Conservation (phyloP, 2,329 filamentous ascomycete species). For the Aureobasidium vineae region DNA sequence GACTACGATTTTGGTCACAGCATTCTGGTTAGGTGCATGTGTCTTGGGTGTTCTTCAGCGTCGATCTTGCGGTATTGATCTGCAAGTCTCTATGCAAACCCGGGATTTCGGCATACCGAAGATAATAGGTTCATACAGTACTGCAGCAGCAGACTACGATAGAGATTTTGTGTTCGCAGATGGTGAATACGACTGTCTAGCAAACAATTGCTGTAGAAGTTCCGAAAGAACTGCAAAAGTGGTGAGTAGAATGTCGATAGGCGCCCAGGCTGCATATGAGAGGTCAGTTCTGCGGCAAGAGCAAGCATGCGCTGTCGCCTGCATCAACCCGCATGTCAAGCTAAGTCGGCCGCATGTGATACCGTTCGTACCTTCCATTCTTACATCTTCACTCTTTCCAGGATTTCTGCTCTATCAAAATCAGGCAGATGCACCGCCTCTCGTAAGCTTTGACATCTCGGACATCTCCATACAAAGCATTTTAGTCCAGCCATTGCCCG, state of each 20-base stretch:
- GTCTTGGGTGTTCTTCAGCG: background rate
- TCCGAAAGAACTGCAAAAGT: background rate
- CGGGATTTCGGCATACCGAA: background rate
- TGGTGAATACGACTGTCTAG: background rate
- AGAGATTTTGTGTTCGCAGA: background rate
- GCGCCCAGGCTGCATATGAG: conserved; percentile 2
- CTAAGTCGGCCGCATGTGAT: background rate
- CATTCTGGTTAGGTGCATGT: background rate
- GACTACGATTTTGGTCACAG: background rate
- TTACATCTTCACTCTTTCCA: background rate
- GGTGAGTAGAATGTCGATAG: background rate
- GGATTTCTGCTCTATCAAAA: background rate
- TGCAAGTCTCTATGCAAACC: background rate
- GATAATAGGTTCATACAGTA: background rate
- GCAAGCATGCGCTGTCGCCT: conserved; percentile 13
- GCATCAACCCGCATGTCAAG: conserved; percentile 10
- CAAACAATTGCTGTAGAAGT: background rate
- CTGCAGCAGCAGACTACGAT: background rate
- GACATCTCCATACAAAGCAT: background rate
- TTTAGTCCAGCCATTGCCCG: background rate
- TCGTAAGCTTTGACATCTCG: background rate
- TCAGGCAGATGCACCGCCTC: background rate
- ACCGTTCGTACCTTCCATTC: background rate
- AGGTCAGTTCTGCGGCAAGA: conserved; percentile 14
- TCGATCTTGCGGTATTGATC: background rate